Conservation (phyloP, 805 yeast genomes). For the Kazachstania kunashirensis region DNA sequence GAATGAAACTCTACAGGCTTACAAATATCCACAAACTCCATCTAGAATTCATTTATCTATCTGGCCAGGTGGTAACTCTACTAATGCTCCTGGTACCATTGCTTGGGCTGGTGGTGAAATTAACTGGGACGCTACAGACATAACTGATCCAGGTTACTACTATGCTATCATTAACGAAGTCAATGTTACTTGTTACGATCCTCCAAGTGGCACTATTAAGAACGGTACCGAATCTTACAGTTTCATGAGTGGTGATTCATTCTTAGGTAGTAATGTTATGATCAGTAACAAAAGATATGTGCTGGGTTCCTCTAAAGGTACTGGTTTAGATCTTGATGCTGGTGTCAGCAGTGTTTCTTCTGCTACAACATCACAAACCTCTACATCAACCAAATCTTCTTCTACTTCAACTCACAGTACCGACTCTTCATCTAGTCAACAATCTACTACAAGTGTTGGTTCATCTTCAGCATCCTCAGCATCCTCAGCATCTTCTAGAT, state of each 20-base stretch:
- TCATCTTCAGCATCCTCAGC: background rate
- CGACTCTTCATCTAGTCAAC: background rate
- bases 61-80: slow-evolving; percentile 66
- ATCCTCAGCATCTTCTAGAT: background rate
- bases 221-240: slow-evolving; percentile 43
- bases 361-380: slow-evolving; percentile 4
- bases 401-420: slow-evolving; percentile 1
- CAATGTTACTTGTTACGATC: slow-evolving; percentile 58
- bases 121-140: slow-evolving; percentile 72
- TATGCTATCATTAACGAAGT: slow-evolving; percentile 55
- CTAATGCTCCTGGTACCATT: slow-evolving; percentile 51
- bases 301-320: slow-evolving; percentile 49
- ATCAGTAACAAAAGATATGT: slow-evolving; percentile 55
- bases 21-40: slow-evolving; percentile 65
- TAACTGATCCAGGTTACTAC: slow-evolving; percentile 70
- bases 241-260: slow-evolving; percentile 41
- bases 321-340: slow-evolving; percentile 52
- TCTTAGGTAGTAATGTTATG: slow-evolving; percentile 40
- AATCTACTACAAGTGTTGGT: background rate
- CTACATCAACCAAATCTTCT: slow-evolving; percentile 6
- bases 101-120: slow-evolving; percentile 86
- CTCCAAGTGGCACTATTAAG: slow-evolving; percentile 46
- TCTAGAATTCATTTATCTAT: slow-evolving; percentile 60
- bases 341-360: slow-evolving; percentile 5
- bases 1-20: slow-evolving; percentile 49